phyloP scores from a whole-genome alignment of 352 stramenopile species.

The Phytophthora tubulina region DNA sequence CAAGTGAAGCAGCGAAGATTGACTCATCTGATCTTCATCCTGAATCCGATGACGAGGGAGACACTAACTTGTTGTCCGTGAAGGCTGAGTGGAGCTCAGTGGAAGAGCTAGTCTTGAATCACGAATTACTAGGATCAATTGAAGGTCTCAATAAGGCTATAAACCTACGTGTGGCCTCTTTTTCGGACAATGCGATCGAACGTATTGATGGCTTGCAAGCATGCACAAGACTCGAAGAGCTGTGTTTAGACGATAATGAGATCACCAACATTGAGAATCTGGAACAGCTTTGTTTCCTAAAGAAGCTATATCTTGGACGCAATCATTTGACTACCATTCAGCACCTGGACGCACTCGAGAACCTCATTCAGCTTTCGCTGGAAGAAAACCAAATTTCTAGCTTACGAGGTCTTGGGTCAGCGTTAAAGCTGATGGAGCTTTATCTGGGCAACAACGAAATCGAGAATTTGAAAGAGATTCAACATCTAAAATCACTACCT shows the following conservation, averaged over 20 bases:
- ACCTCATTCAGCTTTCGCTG: constrained; percentile 80
- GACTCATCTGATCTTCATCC: constrained; percentile 25
- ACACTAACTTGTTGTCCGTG: background rate
- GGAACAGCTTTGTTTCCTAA: constrained; percentile 61
- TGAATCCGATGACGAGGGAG: constrained; percentile 41
- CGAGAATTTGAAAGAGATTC: constrained; percentile 80
- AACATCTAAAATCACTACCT: constrained; percentile 81
- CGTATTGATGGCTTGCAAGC: constrained; percentile 61
- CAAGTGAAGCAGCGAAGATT: constrained; percentile 10
- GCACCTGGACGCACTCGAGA: constrained; percentile 64
- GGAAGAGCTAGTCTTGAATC: constrained; percentile 72
- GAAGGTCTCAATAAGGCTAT: constrained; percentile 61
- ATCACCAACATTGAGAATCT: constrained; percentile 77
- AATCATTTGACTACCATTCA: constrained; percentile 80
- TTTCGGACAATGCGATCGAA: constrained; percentile 79
- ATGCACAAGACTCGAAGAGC: constrained; percentile 76
- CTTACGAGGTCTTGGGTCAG: constrained; percentile 63
- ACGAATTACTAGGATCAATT: constrained; percentile 67
- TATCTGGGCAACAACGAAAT: constrained; percentile 91
- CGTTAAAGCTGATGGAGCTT: constrained; percentile 86
- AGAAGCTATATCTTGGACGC: constrained; percentile 80
- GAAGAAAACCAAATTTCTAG: constrained; percentile 89
- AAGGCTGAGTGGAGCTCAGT: constrained; percentile 57
- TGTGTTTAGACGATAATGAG: constrained; percentile 84
- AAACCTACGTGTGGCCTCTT: constrained; percentile 68